A percentile compares a stretch with the other conserved stretches of the same genome.
phyloP scores from a whole-genome alignment of 768 basidiomycete species.

The Mycena chlorophos region DNA sequence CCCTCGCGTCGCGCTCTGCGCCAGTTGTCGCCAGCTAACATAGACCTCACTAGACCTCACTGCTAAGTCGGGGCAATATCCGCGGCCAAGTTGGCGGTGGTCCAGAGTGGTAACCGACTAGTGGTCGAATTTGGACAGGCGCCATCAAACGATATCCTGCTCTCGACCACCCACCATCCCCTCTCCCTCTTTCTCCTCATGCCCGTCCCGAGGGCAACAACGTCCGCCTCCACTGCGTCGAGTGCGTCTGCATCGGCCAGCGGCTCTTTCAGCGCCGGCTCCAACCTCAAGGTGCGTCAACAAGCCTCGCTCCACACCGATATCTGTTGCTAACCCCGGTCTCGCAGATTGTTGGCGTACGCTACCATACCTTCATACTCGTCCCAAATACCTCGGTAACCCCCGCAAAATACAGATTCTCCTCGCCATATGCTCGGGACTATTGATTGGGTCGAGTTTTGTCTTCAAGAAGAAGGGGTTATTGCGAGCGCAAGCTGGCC shows the following conservation, averaged over 20 bases:
- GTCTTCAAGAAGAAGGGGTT: constrained; percentile 98
- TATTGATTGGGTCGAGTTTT: constrained; percentile 90
- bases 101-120: no score
- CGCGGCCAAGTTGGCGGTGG: no score
- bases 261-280: background rate
- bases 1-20: no score
- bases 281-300: constrained; percentile 1
- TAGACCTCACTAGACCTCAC: no score
- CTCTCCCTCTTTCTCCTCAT: background rate
- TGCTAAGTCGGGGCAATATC: no score
- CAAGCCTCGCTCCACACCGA: background rate
- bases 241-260: background rate
- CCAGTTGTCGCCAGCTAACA: no score
- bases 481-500: constrained; percentile 77
- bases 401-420: constrained; percentile 43
- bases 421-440: constrained; percentile 73
- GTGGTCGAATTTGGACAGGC: no score
- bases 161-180: background rate
- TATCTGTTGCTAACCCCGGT: background rate
- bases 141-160: background rate
- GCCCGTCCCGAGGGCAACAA: background rate
- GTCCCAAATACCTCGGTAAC: background rate
- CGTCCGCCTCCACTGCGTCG: background rate
- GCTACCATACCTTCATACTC: background rate
- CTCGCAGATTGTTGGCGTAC: background rate